These are phyloP conservation scores for Penicillium subrubescens DNA, from an alignment of 495 filamentous ascomycete genomes.

Conservation along the genomic window DNA sequence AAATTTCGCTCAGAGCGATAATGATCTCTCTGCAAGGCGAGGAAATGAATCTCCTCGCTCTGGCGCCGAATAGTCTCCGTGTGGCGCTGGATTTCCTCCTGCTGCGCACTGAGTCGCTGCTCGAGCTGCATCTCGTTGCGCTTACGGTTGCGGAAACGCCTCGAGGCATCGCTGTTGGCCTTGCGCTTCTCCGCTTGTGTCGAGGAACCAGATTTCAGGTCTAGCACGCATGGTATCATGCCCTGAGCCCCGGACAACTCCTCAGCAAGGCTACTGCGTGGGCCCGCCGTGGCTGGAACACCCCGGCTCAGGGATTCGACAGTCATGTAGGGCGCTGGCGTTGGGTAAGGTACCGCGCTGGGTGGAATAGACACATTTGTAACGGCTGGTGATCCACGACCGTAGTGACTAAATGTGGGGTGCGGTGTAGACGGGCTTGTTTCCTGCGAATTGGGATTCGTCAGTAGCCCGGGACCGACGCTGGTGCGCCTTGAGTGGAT, in stretches of 20 bases:
- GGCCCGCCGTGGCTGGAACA: constrained; percentile 26
- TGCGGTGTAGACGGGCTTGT: constrained; percentile 58
- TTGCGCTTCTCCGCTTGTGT: constrained; percentile 88
- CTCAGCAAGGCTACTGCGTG: constrained; percentile 36
- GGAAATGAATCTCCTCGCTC: constrained; percentile 58
- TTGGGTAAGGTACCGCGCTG: constrained; percentile 20
- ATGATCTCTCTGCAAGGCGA: constrained; percentile 55
- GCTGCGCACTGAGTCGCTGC: constrained; percentile 56
- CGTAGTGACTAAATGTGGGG: constrained; percentile 51
- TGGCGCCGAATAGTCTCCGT: constrained; percentile 55
- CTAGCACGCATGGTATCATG: constrained; percentile 63
- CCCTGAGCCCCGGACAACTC: constrained; percentile 32
- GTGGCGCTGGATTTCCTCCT: constrained; percentile 61
- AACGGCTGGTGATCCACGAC: constrained; percentile 48
- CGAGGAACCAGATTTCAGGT: constrained; percentile 80
- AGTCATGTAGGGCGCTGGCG: constrained; percentile 29
- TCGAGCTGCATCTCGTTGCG: constrained; percentile 81
- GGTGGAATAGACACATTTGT: constrained; percentile 28
- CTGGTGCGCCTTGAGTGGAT: constrained; percentile 47
- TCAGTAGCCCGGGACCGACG: constrained; percentile 38
- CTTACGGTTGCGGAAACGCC: constrained; percentile 86
- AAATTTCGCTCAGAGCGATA: constrained; percentile 65
- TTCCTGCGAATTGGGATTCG: constrained; percentile 51
- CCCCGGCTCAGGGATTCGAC: constrained; percentile 35
- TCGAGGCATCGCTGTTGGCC: constrained; percentile 90